Base-by-base conservation (phyloP, 495 filamentous ascomycete species). In the Trichoderma asperelloides region DNA sequence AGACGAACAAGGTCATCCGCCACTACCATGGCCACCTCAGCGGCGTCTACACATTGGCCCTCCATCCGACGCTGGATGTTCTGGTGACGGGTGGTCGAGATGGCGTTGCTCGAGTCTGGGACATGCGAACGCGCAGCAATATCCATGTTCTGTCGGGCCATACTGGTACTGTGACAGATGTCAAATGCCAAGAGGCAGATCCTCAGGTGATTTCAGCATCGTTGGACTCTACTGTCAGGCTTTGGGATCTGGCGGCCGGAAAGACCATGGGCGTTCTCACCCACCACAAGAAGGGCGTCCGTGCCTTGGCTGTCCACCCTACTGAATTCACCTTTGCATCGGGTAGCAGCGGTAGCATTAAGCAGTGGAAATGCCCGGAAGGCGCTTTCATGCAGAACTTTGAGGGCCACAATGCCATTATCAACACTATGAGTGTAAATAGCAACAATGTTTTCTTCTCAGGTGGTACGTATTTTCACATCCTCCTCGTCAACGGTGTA, bases 341-440 rank as follows among this genome's bases (percentile, higher is more conserved):
- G 68, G 94, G 90, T 68, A 95, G 91, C 72, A 92, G 93, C 0
- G 88, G 89, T 28, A 91, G 89, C 75, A 99, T 99, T 80, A 99
- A 99, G 82, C 96, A 98, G 77, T 99, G 95, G 94, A 98, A 98
- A 76, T 98, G 93, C 72, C 96, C 96, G 21, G 94, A 97, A 77
- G 96, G 94, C 45, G 92, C 90, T 39, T 97, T 99, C 76, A 99
- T 99, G 96, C 93, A 97, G 79, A 98, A 98, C 78, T 99, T 97
- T 73, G 93, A 97, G 51, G 93, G 93, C 47, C 93, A 97, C 69
- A 97, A 97, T 71, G 85, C 91, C 60, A 91, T 99, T 76, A 95
- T 98, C 80, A 99, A 99, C 75, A 92, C 91, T 0, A 77, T 99
- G n/a, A 80, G 89, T 41, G 91, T 92, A 41, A 99, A 99, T 75